phyloP scores from a whole-genome alignment of 1,139 yeast genomes.

The Pichia sp. region DNA sequence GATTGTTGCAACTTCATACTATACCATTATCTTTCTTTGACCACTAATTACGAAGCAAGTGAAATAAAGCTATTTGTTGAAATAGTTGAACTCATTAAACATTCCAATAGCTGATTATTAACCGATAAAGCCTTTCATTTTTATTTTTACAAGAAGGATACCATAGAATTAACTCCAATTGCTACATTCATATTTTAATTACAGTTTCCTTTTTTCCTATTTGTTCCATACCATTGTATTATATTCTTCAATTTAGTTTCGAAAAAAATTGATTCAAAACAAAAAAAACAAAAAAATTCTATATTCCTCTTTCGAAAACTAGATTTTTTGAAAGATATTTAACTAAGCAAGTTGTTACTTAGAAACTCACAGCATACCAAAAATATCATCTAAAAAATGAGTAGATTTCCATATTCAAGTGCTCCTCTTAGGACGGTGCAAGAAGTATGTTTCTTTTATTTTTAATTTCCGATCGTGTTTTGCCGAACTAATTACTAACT shows the following conservation, averaged over 20 bases:
- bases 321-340: slow-evolving; percentile 6
- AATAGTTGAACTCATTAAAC: neutral
- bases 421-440: slow-evolving; percentile 95
- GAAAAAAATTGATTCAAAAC: neutral
- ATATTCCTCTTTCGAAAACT: slow-evolving; percentile 3
- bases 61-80: neutral
- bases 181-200: neutral
- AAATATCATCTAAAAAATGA: slow-evolving; percentile 21
- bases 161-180: neutral
- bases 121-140: neutral
- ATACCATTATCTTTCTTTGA: neutral
- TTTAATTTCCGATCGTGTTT: neutral
- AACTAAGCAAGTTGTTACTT: slow-evolving; percentile 5
- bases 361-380: slow-evolving; percentile 5
- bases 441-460: slow-evolving; percentile 54
- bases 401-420: slow-evolving; percentile 84
- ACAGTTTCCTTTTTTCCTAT: slow-evolving; percentile 2
- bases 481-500: slow-evolving; percentile 2
- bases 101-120: neutral
- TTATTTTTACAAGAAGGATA: neutral
- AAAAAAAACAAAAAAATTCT: slow-evolving; percentile 3
- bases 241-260: slow-evolving; percentile 14
- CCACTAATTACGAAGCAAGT: neutral
- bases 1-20: slow-evolving; percentile 24
- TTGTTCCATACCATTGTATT: slow-evolving; percentile 20